phyloP scores from a whole-genome alignment of 768 basidiomycete species.

The Tricholoma sp. region DNA sequence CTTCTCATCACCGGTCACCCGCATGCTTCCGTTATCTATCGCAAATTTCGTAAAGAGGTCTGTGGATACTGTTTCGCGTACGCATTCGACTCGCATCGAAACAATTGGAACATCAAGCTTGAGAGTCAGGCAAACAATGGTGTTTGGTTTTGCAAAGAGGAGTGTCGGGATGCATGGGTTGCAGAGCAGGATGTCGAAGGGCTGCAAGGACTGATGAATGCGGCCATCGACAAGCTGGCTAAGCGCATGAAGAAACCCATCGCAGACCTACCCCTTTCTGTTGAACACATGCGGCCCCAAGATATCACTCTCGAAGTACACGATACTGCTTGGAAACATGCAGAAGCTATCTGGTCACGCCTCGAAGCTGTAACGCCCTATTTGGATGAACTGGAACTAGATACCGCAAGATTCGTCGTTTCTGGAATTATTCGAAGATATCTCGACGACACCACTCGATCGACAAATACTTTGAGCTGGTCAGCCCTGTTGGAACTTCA shows the following conservation, averaged over 20 bases:
- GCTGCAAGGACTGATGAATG: slow-evolving; percentile 27
- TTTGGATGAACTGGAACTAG: slow-evolving; percentile 50
- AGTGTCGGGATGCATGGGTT: slow-evolving; percentile 43
- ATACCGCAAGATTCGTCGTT: slow-evolving; percentile 52
- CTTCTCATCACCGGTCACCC: slow-evolving; percentile 44
- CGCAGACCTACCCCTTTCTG: slow-evolving; percentile 7
- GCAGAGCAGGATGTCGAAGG: slow-evolving; percentile 26
- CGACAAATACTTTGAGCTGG: slow-evolving; percentile 30
- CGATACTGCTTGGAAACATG: slow-evolving; percentile 42
- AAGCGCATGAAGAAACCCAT: slow-evolving; percentile 24
- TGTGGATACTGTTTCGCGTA: slow-evolving; percentile 64
- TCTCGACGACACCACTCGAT: slow-evolving; percentile 25
- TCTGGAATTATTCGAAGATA: slow-evolving; percentile 45
- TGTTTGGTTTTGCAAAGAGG: slow-evolving; percentile 52
- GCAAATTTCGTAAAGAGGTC: slow-evolving; percentile 61
- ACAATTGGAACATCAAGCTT: slow-evolving; percentile 41
- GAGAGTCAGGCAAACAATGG: slow-evolving; percentile 23
- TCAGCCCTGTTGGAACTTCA: slow-evolving; percentile 48
- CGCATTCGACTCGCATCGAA: slow-evolving; percentile 43
- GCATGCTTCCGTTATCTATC: slow-evolving; percentile 54
- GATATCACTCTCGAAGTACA: slow-evolving; percentile 35
- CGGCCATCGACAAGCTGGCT: slow-evolving; percentile 30
- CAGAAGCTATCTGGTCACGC: slow-evolving; percentile 25
- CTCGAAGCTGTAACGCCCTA: slow-evolving; percentile 18
- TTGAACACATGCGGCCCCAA: slow-evolving; percentile 20